These are phyloP conservation scores for Dictyostelium brefeldianum DNA, from an alignment of 78 protist species.

Conservation along the genomic window DNA sequence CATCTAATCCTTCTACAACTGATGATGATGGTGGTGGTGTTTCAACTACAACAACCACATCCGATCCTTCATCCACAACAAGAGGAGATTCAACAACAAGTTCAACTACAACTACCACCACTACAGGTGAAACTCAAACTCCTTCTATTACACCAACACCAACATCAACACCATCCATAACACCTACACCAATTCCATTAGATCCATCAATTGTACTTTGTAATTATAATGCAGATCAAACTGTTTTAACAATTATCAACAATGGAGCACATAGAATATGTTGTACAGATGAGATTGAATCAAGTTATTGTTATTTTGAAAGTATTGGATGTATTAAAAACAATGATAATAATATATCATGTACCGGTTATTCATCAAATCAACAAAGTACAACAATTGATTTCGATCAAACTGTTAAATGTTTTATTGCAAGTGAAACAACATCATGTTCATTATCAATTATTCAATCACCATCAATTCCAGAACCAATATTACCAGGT, in stretches of 20 bases:
- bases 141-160: not conserved
- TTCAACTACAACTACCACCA: not conserved
- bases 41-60: not conserved
- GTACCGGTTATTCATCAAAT: not conserved
- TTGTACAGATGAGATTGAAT: conserved; percentile 5
- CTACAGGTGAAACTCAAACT: not conserved
- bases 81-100: not conserved
- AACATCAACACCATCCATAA: not conserved
- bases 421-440: not conserved
- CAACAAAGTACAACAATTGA: not conserved
- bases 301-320: not conserved
- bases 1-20: not conserved
- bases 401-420: not conserved
- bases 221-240: not conserved
- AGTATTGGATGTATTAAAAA: not conserved
- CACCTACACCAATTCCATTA: not conserved
- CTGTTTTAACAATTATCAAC: not conserved
- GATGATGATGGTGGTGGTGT: too few species aligned
- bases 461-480: not conserved
- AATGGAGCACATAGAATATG: not conserved
- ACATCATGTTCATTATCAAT: not conserved
- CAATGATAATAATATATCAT: not conserved
- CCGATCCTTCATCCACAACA: not conserved
- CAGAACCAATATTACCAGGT: conserved; percentile 2
- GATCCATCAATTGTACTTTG: not conserved